Evolutionary conservation across 2,329 filamentous ascomycete species (phyloP), one percentile per base, ranked within the genome.

Genomic region (Botrytis hyacinthi): DNA sequence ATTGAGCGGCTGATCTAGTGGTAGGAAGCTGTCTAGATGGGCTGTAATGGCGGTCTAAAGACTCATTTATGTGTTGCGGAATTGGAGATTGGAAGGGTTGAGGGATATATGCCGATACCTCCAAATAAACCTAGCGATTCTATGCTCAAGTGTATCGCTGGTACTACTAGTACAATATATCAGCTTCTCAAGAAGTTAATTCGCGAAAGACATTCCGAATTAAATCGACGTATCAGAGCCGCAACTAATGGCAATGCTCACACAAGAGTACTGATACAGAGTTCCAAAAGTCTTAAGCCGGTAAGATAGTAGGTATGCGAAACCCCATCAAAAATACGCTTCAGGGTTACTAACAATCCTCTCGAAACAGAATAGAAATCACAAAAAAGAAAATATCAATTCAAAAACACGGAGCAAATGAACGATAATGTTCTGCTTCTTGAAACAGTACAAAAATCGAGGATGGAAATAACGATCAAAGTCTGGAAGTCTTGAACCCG

Each of bases 401-500:
- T 32, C n/a, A 3, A 57, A 57, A 29, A 18, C 2, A 18, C 14
- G 6, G 7, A 57, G 16, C 14, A 18, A 18, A 57, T 6, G 3
- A 57, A 29, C n/a, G 12, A 32, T 18, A 29, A 9, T 12, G 14
- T 16, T 2, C 0, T 1, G 8, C 1, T 29, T 57, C 6, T 57
- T 1, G 3, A 8, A 4, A 8, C 6, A 1, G 6, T 18, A 29
- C 51, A 0, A 18, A 29, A 18, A 18, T 29, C 3, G 51, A 29
- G n/a, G 3, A 29, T 29, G 6, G 6, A 18, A 57, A 18, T 8
- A 0, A 8, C 18, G 3, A 2, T 4, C 1, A 8, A 8, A 29
- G 6, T 18, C 8, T 2, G 6, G 3, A 57, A 0, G 1, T 29
- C 7, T 3, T 18, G 0, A 3, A 18, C 18, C 4, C 1, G 2